phyloP scores from a whole-genome alignment of 805 yeast species.

The Starmerella gropengiesseri region DNA sequence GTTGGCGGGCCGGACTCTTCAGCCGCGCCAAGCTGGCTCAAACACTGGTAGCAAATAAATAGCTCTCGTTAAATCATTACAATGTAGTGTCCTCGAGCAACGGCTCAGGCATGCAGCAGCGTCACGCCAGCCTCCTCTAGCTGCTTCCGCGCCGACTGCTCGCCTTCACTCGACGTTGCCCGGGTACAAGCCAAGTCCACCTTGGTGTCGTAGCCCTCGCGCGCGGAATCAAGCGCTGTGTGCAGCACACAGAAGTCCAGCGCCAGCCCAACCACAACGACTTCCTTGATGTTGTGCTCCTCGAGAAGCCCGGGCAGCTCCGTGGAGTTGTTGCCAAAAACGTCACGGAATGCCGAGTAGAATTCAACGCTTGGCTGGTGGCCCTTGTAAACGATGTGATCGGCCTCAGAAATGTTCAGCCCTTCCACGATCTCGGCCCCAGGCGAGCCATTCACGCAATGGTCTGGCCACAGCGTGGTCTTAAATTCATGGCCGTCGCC shows the following conservation, averaged over 20 bases:
- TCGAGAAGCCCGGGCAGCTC: constrained; percentile 45
- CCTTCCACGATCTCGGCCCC: constrained; percentile 57
- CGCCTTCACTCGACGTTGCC: constrained; percentile 35
- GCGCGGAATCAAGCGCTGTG: constrained; percentile 60
- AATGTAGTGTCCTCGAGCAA: neutral
- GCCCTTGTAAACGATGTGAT: constrained; percentile 58
- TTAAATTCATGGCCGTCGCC: constrained; percentile 32
- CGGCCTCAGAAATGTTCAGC: constrained; percentile 33
- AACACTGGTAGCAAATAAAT: neutral
- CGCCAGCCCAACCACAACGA: constrained; percentile 72
- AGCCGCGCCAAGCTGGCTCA: neutral
- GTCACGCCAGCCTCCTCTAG: constrained; percentile 15
- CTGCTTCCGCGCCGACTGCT: constrained; percentile 14
- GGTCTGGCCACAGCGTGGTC: constrained; percentile 71
- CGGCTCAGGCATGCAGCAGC: neutral
- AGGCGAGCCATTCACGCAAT: constrained; percentile 60
- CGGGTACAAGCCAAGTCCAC: constrained; percentile 49
- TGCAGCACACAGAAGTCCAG: constrained; percentile 75
- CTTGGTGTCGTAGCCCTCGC: constrained; percentile 49
- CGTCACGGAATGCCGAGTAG: constrained; percentile 77
- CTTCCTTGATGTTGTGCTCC: constrained; percentile 42
- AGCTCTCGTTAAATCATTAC: neutral
- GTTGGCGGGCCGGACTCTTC: no score
- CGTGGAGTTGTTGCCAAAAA: constrained; percentile 63
- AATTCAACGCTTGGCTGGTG: constrained; percentile 61